phyloP scores from a whole-genome alignment of 169 alveolate species.

The Haemoproteus tartakovskyi region DNA sequence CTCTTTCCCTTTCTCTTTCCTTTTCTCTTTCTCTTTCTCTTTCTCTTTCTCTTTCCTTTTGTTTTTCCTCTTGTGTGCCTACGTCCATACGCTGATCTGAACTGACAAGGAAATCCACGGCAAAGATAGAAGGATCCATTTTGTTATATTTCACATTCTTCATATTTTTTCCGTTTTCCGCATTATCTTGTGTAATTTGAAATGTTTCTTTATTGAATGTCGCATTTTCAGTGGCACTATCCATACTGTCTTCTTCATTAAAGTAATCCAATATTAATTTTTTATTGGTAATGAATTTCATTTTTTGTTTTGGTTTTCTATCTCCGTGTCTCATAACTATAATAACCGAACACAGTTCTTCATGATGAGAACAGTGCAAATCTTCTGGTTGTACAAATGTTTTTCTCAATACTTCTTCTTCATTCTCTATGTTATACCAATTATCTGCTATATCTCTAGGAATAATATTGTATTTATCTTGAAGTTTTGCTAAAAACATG shows the following conservation, averaged over 20 bases:
- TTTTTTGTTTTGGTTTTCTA: conserved; percentile 96
- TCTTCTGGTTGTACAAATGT: conserved; percentile 73
- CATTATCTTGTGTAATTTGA: neutral
- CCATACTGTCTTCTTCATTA: conserved; percentile 59
- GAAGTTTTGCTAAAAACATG: conserved; percentile 74
- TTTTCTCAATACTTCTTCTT: conserved; percentile 70
- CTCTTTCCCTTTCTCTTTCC: too few species aligned
- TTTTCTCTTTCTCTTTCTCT: too few species aligned
- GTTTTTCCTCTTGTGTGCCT: too few species aligned
- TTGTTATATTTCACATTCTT: neutral
- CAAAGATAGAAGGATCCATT: too few species aligned
- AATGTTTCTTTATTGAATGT: neutral
- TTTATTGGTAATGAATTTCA: conserved; percentile 89
- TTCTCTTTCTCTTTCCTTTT: too few species aligned
- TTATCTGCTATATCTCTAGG: conserved; percentile 71
- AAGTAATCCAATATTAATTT: conserved; percentile 79
- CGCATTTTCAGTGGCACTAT: neutral
- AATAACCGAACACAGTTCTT: conserved; percentile 94
- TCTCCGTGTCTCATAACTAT: conserved; percentile 98
- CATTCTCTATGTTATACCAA: conserved; percentile 66
- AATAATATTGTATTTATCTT: conserved; percentile 71
- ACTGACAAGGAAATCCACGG: too few species aligned
- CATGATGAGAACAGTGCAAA: conserved; percentile 70
- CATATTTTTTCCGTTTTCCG: neutral
- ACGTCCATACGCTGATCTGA: too few species aligned